These are phyloP conservation scores for Mrakia frigida DNA, from an alignment of 768 basidiomycete species.

Conservation along the genomic window DNA sequence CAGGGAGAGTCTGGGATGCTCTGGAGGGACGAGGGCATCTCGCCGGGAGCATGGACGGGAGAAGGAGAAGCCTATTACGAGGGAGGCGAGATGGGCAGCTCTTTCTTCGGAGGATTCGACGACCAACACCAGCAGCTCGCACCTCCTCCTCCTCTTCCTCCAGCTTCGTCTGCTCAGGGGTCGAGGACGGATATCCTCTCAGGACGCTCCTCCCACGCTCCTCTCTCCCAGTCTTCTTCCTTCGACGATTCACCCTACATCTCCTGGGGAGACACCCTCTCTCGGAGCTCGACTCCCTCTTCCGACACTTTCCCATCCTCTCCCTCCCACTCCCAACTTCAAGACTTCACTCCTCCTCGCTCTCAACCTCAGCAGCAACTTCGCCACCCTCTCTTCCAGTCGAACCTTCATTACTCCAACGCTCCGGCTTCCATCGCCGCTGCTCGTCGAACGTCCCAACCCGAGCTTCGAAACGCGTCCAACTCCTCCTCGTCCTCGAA, in stretches of 20 bases:
- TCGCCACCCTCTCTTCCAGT: not conserved
- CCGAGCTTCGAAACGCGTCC: conserved; percentile 1
- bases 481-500: not conserved
- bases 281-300: not conserved
- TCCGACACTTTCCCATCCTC: not conserved
- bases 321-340: not conserved
- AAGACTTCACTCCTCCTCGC: not conserved
- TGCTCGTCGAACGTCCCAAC: not conserved
- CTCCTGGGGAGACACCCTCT: not conserved
- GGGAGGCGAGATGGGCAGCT: not conserved
- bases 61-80: not conserved
- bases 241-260: too few relatives aligned
- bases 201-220: not conserved
- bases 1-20: not conserved
- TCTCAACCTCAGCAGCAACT: not conserved
- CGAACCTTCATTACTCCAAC: not conserved
- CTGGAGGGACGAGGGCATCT: not conserved
- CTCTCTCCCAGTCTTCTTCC: not conserved
- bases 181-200: too few relatives aligned
- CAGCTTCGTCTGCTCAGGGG: not conserved
- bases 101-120: not conserved
- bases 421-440: not conserved
- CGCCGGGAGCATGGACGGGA: not conserved
- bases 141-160: not conserved
- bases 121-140: not conserved